phyloP scores from a whole-genome alignment of 768 basidiomycete species.

The Lactifluus pinguis region DNA sequence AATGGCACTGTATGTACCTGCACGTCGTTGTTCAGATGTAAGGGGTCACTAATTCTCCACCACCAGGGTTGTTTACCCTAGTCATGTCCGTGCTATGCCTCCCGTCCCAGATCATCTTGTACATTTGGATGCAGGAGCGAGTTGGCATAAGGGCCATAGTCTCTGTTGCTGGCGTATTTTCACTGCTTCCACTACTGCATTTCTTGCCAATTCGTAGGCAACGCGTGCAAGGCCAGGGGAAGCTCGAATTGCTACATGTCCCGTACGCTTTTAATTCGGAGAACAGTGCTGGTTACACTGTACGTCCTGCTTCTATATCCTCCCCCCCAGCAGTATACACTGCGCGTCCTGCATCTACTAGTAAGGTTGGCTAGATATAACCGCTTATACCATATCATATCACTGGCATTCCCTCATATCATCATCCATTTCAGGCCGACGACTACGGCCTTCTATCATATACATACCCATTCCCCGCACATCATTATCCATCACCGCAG shows the following conservation, averaged over 20 bases:
- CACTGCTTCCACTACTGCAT: constrained; percentile 11
- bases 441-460: background rate
- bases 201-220: constrained; percentile 3
- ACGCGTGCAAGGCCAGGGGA: background rate
- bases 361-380: background rate
- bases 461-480: background rate
- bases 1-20: constrained; percentile 10
- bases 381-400: background rate
- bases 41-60: background rate
- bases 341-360: background rate
- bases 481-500: background rate
- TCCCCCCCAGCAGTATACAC: background rate
- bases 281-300: background rate
- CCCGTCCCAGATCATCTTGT: constrained; percentile 8
- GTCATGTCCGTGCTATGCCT: constrained; percentile 10
- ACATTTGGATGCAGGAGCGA: constrained; percentile 12
- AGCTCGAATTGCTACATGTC: background rate
- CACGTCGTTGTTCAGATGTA: no score
- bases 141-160: background rate
- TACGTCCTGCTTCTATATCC: background rate
- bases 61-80: constrained; percentile 8
- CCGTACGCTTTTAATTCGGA: background rate
- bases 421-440: background rate
- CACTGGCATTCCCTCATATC: background rate
- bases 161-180: constrained; percentile 4